These are phyloP conservation scores for Geranium incanum DNA, from an alignment of 441 rosid genomes.

Conservation along the genomic window DNA sequence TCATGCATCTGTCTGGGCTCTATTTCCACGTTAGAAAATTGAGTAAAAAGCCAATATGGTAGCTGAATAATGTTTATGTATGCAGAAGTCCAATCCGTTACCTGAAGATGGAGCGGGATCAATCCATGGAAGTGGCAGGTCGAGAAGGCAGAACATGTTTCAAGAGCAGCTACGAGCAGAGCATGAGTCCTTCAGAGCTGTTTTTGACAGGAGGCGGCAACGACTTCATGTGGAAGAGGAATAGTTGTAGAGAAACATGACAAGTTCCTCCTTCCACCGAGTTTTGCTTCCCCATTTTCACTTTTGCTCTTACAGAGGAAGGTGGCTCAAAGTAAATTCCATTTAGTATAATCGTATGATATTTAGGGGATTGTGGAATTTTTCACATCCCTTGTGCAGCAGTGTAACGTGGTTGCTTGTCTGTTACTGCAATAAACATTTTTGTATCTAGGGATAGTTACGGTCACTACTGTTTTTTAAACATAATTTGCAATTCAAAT, in stretches of 20 bases:
- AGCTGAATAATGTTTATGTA: neutral
- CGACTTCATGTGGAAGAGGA: conserved; percentile 43
- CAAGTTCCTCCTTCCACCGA: neutral
- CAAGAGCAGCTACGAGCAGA: conserved; percentile 79
- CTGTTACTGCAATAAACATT: neutral
- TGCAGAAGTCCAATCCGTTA: conserved; percentile 72
- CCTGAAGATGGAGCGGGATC: conserved; percentile 31
- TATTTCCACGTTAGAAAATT: neutral
- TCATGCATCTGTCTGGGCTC: too few relatives aligned
- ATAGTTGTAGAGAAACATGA: conserved; percentile 11
- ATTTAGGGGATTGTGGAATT: neutral
- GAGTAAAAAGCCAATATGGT: conserved; percentile 8
- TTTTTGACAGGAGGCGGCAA: conserved; percentile 63
- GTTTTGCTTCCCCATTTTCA: neutral
- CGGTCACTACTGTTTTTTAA: too few relatives aligned
- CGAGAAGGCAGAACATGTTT: conserved; percentile 46
- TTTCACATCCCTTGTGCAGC: too few relatives aligned
- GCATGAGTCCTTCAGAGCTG: conserved; percentile 76
- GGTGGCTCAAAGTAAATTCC: neutral
- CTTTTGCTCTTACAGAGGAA: neutral
- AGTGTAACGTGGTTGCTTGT: neutral
- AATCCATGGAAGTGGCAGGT: conserved; percentile 33
- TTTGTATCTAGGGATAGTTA: neutral
- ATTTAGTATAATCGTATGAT: neutral
- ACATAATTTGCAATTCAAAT: too few relatives aligned